phyloP scores from a whole-genome alignment of 805 yeast genomes.

The Clavispora santaluciae region DNA sequence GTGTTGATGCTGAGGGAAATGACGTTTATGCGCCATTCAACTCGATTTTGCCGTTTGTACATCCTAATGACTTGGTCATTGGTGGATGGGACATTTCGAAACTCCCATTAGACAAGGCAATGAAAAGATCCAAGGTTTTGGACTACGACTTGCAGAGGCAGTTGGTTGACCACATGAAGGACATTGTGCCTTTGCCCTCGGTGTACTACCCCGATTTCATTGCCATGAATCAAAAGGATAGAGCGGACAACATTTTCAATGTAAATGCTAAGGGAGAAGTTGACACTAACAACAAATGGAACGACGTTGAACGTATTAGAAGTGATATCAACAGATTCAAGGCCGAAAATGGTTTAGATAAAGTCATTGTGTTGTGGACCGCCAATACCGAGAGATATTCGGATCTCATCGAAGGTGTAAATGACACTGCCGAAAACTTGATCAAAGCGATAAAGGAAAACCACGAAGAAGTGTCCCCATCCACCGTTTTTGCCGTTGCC shows the following conservation, averaged over 20 bases:
- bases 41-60: slow-evolving; percentile 78
- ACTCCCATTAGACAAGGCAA: slow-evolving; percentile 66
- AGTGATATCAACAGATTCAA: slow-evolving; percentile 79
- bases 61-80: slow-evolving; percentile 85
- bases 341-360: slow-evolving; percentile 65
- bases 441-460: slow-evolving; percentile 67
- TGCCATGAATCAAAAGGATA: slow-evolving; percentile 87
- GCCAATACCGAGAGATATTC: slow-evolving; percentile 96
- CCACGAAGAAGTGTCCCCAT: slow-evolving; percentile 84
- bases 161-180: slow-evolving; percentile 58
- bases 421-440: slow-evolving; percentile 82
- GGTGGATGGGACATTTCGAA: slow-evolving; percentile 94
- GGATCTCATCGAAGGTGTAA: slow-evolving; percentile 70
- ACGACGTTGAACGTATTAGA: slow-evolving; percentile 82
- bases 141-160: slow-evolving; percentile 80
- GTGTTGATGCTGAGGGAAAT: slow-evolving; percentile 72
- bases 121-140: slow-evolving; percentile 80
- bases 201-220: slow-evolving; percentile 94
- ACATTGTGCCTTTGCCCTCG: slow-evolving; percentile 70
- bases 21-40: slow-evolving; percentile 93
- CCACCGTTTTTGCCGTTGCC: slow-evolving; percentile 93
- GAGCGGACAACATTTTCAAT: slow-evolving; percentile 85
- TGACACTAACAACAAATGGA: slow-evolving; percentile 69
- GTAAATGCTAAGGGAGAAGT: slow-evolving; percentile 47
- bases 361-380: slow-evolving; percentile 90